phyloP scores from a whole-genome alignment of 2,329 filamentous ascomycete species.

The Xylariaceae sp. region DNA sequence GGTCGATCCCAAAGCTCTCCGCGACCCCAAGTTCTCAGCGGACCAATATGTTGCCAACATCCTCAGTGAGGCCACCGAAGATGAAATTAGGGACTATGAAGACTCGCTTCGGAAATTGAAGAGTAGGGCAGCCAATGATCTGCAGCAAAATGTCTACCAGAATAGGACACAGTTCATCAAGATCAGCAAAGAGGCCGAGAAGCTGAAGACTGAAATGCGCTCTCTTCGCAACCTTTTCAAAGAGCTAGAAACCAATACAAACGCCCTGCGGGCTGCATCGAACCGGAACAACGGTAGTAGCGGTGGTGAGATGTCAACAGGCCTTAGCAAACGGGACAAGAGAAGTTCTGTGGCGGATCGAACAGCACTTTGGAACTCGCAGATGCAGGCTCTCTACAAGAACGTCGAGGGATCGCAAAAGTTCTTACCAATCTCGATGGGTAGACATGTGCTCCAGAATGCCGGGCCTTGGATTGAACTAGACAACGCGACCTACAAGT shows the following conservation, averaged over 20 bases:
- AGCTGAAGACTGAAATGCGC: slow-evolving; percentile 93
- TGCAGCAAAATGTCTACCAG: slow-evolving; percentile 94
- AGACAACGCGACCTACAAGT: slow-evolving; percentile 96
- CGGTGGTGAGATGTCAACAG: slow-evolving; percentile 47
- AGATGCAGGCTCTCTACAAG: slow-evolving; percentile 85
- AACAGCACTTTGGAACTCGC: slow-evolving; percentile 63
- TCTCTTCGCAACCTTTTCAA: slow-evolving; percentile 86
- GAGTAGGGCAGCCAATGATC: slow-evolving; percentile 70
- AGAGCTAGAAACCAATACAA: slow-evolving; percentile 78
- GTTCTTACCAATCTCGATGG: slow-evolving; percentile 83
- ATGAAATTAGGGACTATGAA: slow-evolving; percentile 81
- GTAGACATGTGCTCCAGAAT: slow-evolving; percentile 91
- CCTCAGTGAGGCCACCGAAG: slow-evolving; percentile 79
- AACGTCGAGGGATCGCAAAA: slow-evolving; percentile 97
- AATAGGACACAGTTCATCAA: slow-evolving; percentile 98
- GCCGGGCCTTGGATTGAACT: slow-evolving; percentile 93
- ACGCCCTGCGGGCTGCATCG: slow-evolving; percentile 58
- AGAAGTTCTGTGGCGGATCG: slow-evolving; percentile 79
- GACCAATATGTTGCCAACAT: slow-evolving; percentile 75
- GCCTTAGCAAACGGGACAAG: slow-evolving; percentile 69
- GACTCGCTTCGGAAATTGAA: slow-evolving; percentile 71
- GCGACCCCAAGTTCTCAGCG: slow-evolving; percentile 72
- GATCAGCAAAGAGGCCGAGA: slow-evolving; percentile 95
- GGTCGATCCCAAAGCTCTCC: slow-evolving; percentile 72
- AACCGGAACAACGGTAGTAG: slow-evolving; percentile 46